Base-by-base conservation (phyloP, 2,329 filamentous ascomycete genomes). In the Fusarium humuli region DNA sequence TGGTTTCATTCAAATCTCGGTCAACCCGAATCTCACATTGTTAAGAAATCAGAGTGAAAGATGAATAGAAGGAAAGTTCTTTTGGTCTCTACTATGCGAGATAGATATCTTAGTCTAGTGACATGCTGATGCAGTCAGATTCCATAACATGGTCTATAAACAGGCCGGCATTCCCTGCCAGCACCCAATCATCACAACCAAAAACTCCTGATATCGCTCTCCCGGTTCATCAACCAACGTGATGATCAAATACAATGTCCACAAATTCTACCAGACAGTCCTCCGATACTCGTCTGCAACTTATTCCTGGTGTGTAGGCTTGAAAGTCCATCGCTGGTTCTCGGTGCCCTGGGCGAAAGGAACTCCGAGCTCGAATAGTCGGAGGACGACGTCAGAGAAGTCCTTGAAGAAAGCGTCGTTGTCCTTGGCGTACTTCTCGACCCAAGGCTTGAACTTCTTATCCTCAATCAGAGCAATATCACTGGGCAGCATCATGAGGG, bases 401-500 rank as follows among this genome's bases (percentile, higher is more conserved):
- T 98, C 95, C 82, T 91, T 91, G 88, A 98, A 98, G 88, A 98
- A 99, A 54, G 85, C 85, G 60, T 94, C 92, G 81, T 93, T 93
- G 83, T 97, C 93, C 86, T 93, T 93, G 77, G 95, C 94, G 79
- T 98, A 98, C 80, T 91, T 89, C 81, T 97, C 90, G 30, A 95
- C 93, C 77, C 88, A 90, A 77, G 88, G 84, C 83, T 88, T 90
- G 87, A 98, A 97, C 73, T 85, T 86, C 88, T 95, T 95, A 84
- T 98, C 95, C 84, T 94, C 88, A 77, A 97, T 83, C 60, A 98
- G 86, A 60, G 91, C 92, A 83, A 97, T 90, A 78, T 99, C 95
- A 71, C 94, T 92, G 56, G 96, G 96, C 81, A 99, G 85, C 95
- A 99, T 98, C 96, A 99, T 98, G 76, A 98, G 84, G 44, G 87